Evolutionary conservation across 2,329 filamentous ascomycete species (phyloP).

Genomic region (Leptosphaerulina australis): DNA sequence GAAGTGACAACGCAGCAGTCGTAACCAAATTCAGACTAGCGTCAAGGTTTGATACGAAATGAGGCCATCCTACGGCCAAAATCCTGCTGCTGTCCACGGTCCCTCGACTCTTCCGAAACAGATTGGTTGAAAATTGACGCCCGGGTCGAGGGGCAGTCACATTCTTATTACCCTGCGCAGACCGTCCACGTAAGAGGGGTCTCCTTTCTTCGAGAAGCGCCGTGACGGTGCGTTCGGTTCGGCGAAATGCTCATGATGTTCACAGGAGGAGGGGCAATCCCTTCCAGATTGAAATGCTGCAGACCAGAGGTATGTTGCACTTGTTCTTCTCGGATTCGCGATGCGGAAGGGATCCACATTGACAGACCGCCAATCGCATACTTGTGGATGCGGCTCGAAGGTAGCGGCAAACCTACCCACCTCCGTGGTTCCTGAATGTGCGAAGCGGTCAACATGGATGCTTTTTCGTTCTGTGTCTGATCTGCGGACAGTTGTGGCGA

Average conservation of each 20-base stretch:
- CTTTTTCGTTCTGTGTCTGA: constrained; percentile 9
- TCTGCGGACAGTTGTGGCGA: constrained; percentile 6
- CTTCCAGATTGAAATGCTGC: constrained; percentile 12
- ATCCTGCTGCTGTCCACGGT: constrained; percentile 29
- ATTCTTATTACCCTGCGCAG: constrained; percentile 43
- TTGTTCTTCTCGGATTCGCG: constrained; percentile 18
- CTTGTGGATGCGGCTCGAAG: constrained; percentile 29
- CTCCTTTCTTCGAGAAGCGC: constrained; percentile 25
- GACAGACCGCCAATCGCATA: constrained; percentile 20
- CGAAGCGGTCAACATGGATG: constrained; percentile 1
- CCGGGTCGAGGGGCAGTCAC: constrained; percentile 37
- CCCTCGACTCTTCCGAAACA: constrained; percentile 37
- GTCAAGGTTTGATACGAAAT: constrained; percentile 18
- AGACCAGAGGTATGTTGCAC: constrained; percentile 15
- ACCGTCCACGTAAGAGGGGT: constrained; percentile 30
- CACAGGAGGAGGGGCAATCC: constrained; percentile 28
- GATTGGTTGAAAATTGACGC: constrained; percentile 40
- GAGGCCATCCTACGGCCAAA: constrained; percentile 29
- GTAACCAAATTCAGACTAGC: constrained; percentile 37
- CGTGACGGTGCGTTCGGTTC: constrained; percentile 25
- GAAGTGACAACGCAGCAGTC: constrained; percentile 48
- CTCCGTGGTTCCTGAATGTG: constrained; percentile 1
- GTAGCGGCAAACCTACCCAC: constrained; percentile 26
- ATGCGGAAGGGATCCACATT: constrained; percentile 39
- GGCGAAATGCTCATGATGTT: constrained; percentile 34